Conservation (phyloP, 208 protist species). For the Trypanosoma brucei region DNA sequence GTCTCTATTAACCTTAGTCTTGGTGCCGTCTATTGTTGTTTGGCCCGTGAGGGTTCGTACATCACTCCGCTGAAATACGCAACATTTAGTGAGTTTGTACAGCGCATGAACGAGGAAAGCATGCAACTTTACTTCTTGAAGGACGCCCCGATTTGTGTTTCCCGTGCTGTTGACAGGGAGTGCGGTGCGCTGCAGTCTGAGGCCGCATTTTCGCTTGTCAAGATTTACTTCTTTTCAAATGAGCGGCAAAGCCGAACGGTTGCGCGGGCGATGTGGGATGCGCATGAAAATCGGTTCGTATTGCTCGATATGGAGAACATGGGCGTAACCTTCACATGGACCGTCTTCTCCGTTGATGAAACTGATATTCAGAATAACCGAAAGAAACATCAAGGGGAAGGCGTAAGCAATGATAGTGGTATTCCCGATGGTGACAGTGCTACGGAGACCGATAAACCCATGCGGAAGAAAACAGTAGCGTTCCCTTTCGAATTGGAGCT, state of each 20-base stretch:
- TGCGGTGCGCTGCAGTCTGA: constrained; percentile 68
- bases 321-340: constrained; percentile 78
- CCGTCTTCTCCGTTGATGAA: constrained; percentile 84
- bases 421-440: neutral
- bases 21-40: constrained; percentile 79
- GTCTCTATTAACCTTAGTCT: constrained; percentile 75
- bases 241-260: constrained; percentile 71
- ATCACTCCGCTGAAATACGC: constrained; percentile 76
- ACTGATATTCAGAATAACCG: constrained; percentile 13
- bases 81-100: constrained; percentile 77
- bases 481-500: constrained; percentile 87
- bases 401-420: constrained; percentile 4
- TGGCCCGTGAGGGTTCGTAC: constrained; percentile 68
- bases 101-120: constrained; percentile 81
- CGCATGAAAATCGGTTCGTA: constrained; percentile 61
- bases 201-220: constrained; percentile 58
- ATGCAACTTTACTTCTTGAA: constrained; percentile 86
- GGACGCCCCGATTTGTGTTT: constrained; percentile 75
- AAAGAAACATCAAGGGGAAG: constrained; percentile 1
- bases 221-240: constrained; percentile 83
- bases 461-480: constrained; percentile 75
- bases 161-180: constrained; percentile 73
- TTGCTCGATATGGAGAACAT: constrained; percentile 81
- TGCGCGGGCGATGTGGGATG: constrained; percentile 78
- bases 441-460: constrained; percentile 9